Evolutionary conservation across 2,329 filamentous ascomycete species (phyloP).

Genomic region (Ilyonectria sp.): DNA sequence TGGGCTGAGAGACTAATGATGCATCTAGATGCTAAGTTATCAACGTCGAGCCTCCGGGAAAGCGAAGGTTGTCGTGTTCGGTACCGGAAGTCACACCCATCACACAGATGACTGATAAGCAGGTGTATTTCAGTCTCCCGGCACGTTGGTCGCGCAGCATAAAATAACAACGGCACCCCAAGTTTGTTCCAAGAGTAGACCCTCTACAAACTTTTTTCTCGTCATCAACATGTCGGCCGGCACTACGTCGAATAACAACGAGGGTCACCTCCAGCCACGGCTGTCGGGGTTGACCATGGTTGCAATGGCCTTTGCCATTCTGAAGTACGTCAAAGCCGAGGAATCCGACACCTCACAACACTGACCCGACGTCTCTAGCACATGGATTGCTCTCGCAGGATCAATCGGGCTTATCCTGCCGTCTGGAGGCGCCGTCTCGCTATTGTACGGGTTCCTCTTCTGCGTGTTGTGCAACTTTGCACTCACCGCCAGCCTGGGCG

Average conservation of each 20-base stretch:
- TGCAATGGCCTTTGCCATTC: conserved; percentile 60
- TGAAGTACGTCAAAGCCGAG: conserved; percentile 49
- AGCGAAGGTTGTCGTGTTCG: not conserved
- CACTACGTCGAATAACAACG: not conserved
- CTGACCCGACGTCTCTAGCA: conserved; percentile 37
- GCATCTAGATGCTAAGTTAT: not conserved
- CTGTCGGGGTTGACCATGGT: conserved; percentile 60
- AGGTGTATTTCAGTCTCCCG: not conserved
- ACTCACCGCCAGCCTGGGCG: conserved; percentile 59
- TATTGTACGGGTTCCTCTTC: conserved; percentile 63
- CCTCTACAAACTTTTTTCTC: not conserved
- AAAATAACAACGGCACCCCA: not conserved
- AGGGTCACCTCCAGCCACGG: conserved; percentile 54
- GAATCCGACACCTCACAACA: rapidly evolving
- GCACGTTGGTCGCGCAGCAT: not conserved
- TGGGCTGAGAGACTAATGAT: not conserved
- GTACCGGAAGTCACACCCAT: not conserved
- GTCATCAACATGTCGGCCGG: not conserved
- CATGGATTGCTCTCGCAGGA: conserved; percentile 56
- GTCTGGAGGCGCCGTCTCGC: conserved; percentile 58
- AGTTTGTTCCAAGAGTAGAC: not conserved
- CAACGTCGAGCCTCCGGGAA: not conserved
- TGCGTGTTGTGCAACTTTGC: conserved; percentile 61
- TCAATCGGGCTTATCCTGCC: conserved; percentile 59
- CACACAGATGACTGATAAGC: not conserved